Conservation (phyloP, 306 rosid species). For the Gynostemma pentaphyllum region DNA sequence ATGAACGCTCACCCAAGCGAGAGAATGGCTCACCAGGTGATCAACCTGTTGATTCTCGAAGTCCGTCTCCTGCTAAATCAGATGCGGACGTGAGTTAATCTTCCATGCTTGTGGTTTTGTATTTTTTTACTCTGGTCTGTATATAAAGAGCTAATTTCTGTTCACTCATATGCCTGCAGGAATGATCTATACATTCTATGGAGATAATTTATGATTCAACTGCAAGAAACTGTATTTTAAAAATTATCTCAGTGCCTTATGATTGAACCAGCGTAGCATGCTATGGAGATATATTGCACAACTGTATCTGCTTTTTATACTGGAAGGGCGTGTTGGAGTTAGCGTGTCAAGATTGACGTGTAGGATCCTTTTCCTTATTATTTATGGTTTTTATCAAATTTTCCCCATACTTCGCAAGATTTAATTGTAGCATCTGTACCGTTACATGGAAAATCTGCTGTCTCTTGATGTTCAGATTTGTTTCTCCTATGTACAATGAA, state of each 20-base stretch:
- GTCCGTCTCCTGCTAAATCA: constrained; percentile 42
- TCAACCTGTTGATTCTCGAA: constrained; percentile 34
- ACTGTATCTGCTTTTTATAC: constrained; percentile 5
- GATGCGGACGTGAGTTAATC: constrained; percentile 45
- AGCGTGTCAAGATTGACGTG: neutral
- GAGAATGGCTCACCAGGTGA: constrained; percentile 30
- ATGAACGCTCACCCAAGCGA: constrained; percentile 27
- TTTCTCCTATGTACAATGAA: constrained; percentile 1
- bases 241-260: neutral
- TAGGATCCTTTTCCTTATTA: constrained; percentile 3
- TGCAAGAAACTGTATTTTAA: neutral
- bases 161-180: constrained; percentile 5
- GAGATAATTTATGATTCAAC: neutral
- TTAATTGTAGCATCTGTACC: constrained; percentile 6
- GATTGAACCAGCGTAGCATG: neutral
- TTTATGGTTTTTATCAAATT: neutral
- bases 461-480: neutral
- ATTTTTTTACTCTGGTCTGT: neutral
- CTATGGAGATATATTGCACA: constrained; percentile 1
- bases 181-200: neutral
- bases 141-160: neutral
- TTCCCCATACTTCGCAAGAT: neutral
- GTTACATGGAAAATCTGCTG: neutral
- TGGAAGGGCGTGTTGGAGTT: constrained; percentile 1
- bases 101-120: neutral